phyloP scores from a whole-genome alignment of 129 eudicot species.

The Scalesia atractyloides region DNA sequence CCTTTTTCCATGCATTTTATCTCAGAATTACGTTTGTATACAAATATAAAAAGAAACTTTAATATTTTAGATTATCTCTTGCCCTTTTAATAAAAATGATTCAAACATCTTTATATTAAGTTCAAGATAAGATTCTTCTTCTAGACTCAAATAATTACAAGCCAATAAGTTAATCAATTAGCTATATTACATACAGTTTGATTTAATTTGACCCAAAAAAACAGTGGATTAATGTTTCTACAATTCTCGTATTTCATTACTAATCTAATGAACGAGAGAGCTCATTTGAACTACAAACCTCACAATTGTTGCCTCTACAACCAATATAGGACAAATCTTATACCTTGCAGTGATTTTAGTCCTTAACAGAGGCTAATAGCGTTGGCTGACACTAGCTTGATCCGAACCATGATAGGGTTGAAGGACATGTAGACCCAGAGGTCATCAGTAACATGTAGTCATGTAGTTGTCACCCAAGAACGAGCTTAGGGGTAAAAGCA shows the following conservation, averaged over 20 bases:
- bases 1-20: background rate
- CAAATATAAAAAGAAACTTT: background rate
- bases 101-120: background rate
- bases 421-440: too few species aligned
- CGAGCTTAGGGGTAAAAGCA: too few species aligned
- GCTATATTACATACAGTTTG: background rate
- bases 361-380: too few species aligned
- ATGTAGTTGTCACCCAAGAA: too few species aligned
- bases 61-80: slow-evolving; percentile 26
- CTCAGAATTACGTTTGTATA: background rate
- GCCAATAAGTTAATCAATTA: background rate
- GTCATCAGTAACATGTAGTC: too few species aligned
- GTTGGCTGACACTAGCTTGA: too few species aligned
- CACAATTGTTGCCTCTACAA: too few species aligned
- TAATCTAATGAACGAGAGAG: background rate
- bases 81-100: slow-evolving; percentile 2
- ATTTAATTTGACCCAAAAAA: background rate
- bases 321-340: too few species aligned
- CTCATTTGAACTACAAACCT: too few species aligned
- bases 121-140: slow-evolving; percentile 33
- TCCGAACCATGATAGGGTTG: too few species aligned
- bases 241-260: background rate
- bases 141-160: slow-evolving; percentile 22
- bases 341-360: too few species aligned
- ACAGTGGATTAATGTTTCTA: background rate